Evolutionary conservation across 2,329 filamentous ascomycete species (phyloP), one percentile per base, ranked within the genome.

Genomic region (Colletotrichum caudatum): DNA sequence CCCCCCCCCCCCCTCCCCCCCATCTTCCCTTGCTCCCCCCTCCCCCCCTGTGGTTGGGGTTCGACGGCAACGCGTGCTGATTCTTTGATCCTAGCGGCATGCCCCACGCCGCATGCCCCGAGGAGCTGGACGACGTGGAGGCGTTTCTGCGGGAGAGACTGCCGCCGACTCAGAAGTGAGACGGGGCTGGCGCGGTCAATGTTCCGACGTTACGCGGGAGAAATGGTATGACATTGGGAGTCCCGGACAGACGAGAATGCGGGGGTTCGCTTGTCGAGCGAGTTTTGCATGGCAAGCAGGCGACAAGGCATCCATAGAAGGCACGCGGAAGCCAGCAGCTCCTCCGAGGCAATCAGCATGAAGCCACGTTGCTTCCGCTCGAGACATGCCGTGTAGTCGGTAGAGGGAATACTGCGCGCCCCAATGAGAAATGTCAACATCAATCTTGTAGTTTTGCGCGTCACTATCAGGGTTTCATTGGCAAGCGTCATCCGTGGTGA

Each of bases 71-170:
- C 54, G 39, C 26, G 18, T n/a, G 65, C n/a, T 61, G n/a, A 62
- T 53, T 29, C 63, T 62, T 59, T 23, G 54, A 18, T 51, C 41
- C 14, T 60, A 93, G 91, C 70, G 88, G 88, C 14, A 88, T 98
- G 78, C 85, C 85, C 18, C 95, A 98, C 80, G 92, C 91, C 6
- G 94, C 94, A 2, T 91, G 91, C 75, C 86, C 90, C 6, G 84
- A 92, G 73, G 95, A 98, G 83, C 89, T 98, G 66, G 89, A 96
- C 73, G 93, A 97, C 76, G 85, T 98, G 23, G 94, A 96, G 82
- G 79, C 77, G 0, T 91, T 89, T 73, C 74, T 91, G 63, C 79
- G 76, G 44, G 78, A 82, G 67, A 81, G 81, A 56, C 80, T 90
- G 64, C 85, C 87, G 6, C 77, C 82, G 79, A 71, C 64, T 0